Evolutionary conservation across 1,284 basidiomycete genomes (phyloP), one percentile per base, ranked within the genome.

Genomic region (Naganishia sp.): DNA sequence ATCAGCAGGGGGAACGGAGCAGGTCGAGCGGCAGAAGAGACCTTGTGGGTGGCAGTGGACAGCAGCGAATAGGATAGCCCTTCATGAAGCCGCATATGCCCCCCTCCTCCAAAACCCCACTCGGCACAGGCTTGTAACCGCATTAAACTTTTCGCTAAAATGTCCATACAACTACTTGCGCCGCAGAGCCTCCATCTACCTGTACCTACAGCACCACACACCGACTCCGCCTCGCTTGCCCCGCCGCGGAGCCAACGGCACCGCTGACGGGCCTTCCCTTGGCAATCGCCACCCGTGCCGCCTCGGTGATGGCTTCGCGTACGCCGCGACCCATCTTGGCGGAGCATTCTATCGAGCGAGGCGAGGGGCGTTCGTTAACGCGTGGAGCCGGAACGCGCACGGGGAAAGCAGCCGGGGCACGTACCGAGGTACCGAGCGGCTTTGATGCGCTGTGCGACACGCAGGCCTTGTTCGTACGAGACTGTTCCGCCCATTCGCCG

Each of bases 251-350:
- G 13, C 46, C 17, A 35, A 25, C 6, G 49, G 25, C 41, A 41
- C 50, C 43, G 15, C 39, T 52, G 50, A 58, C 66, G 28, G 63
- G 67, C 39, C 51, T 65, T 21, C 45, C 42, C 32, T 56, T 62
- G 7, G 57, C 23, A 3, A 68, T 23, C 13, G 92, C 89, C 5
- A 94, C 90, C 6, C 90, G 84, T 0, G 92, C 91, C 1, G 90
- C 89, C 76, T 94, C 92, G 71, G 90, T 85, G 74, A 98, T 94
- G 6, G 94, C 92, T 76, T 98, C 93, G 31, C 85, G 83, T 10
- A 98, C 93, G 4, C 94, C 94, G 51, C 94, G 86, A 74, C 96
- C 94, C 74, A 94, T 90, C 77, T 95, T 96, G 11, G 94, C 93
- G 70, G 92, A 95, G 77, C 94, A 97, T 82, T 98, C 94, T 94